These are phyloP conservation scores for Colletotrichum incanum DNA, from an alignment of 2,329 filamentous ascomycete species.

Conservation along the genomic window DNA sequence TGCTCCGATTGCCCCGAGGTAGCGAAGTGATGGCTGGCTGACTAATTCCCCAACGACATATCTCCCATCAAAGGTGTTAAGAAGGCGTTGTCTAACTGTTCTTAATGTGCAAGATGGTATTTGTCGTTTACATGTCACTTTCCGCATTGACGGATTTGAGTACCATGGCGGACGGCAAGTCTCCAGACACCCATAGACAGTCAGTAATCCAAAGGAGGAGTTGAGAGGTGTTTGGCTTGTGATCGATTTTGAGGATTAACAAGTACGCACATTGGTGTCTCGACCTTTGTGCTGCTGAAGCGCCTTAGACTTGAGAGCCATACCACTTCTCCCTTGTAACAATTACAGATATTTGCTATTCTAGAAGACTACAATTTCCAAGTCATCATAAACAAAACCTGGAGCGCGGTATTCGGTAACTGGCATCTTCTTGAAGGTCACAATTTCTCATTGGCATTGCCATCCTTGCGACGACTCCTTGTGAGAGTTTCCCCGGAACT, in stretches of 20 bases:
- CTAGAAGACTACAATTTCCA: too few relatives aligned
- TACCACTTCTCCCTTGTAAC: not conserved
- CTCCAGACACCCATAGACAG: not conserved
- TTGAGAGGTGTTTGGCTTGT: not conserved
- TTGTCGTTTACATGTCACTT: not conserved
- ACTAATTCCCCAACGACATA: conserved; percentile 40
- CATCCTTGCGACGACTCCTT: not conserved
- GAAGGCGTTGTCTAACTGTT: not conserved
- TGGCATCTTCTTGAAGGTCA: not conserved
- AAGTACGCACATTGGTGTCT: not conserved
- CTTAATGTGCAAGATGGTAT: too few relatives aligned
- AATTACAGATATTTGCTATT: not conserved
- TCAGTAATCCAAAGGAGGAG: not conserved
- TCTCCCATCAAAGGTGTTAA: conserved; percentile 34
- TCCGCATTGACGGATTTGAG: not conserved
- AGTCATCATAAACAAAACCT: too few relatives aligned
- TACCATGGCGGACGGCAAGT: not conserved
- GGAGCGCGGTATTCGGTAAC: not conserved
- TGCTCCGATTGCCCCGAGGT: conserved; percentile 40
- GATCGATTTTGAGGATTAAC: too few relatives aligned
- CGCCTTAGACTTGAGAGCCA: not conserved
- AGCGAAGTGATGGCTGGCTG: conserved; percentile 24
- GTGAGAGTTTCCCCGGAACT: not conserved
- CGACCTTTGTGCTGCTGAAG: not conserved
- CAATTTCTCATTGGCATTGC: not conserved